A percentile compares a stretch with the other conserved stretches of the same genome.
phyloP scores from a whole-genome alignment of 495 filamentous ascomycete genomes.

The Diplogelasinospora grovesii region DNA sequence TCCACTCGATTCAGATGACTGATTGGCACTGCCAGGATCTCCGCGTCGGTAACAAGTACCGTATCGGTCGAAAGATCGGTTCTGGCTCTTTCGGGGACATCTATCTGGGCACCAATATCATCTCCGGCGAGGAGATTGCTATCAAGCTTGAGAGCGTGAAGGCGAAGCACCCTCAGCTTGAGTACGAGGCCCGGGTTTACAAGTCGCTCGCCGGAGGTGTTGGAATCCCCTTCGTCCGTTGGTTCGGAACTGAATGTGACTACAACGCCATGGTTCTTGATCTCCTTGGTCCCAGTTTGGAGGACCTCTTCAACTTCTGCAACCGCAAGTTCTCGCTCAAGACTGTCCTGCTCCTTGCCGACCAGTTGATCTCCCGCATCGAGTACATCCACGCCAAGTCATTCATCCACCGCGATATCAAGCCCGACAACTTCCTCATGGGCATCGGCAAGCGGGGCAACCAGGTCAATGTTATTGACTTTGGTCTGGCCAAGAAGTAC shows the following conservation, averaged over 20 bases:
- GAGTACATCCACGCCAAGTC: constrained; percentile 99
- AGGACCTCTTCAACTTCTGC: constrained; percentile 99
- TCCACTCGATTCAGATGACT: neutral
- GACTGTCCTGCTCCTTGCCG: constrained; percentile 96
- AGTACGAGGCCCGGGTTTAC: constrained; percentile 99
- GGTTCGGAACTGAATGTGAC: constrained; percentile 99
- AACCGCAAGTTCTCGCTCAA: constrained; percentile 99
- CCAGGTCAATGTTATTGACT: constrained; percentile 99
- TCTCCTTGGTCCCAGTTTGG: constrained; percentile 91
- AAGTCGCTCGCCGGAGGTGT: constrained; percentile 98
- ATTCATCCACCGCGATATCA: constrained; percentile 99
- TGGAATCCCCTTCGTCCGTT: constrained; percentile 97
- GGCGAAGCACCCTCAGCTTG: constrained; percentile 98
- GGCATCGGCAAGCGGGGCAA: constrained; percentile 99
- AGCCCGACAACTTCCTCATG: constrained; percentile 99
- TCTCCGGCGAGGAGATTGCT: constrained; percentile 98
- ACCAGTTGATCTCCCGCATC: constrained; percentile 98
- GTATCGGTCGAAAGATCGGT: constrained; percentile 98
- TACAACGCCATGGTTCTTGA: constrained; percentile 99
- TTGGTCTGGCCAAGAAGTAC: constrained; percentile 99
- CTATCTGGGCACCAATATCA: constrained; percentile 99
- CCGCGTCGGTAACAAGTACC: constrained; percentile 99
- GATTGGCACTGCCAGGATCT: too few relatives aligned
- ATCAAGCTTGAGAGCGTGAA: constrained; percentile 99
- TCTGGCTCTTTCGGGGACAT: constrained; percentile 99